Evolutionary conservation across 2,329 filamentous ascomycete species (phyloP), one percentile per base, ranked within the genome.

Genomic region (Berkeleyomyces basicola): DNA sequence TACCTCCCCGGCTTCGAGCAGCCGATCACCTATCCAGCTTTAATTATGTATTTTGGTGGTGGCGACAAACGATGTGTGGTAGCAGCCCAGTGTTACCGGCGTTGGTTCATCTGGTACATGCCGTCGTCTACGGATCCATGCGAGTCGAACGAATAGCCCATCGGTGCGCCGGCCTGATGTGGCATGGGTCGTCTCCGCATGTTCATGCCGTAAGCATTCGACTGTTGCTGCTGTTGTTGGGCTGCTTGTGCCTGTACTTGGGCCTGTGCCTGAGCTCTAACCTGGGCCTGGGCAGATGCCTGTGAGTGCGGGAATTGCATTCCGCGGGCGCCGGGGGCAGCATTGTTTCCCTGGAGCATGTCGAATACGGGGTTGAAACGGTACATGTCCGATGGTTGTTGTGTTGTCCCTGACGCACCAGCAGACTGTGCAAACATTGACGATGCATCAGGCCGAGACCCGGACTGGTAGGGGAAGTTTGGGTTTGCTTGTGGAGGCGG

Each of bases 211-310:
- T 49, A 55, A 6, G 61, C 53, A 40, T 59, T 31, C 37, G 57
- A n/a, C 5, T 53, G 39, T 16, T 63, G 62, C 58, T 63, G 62
- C 51, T 62, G 61, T 11, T 58, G 53, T 36, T 63, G 61, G 44
- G 49, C 51, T n/a, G 37, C 43, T n/a, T 63, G 61, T 6, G 47
- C 43, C 53, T 58, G 51, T 7, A 49, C 40, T 40, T 40, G 53
- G 16, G 39, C 53, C 43, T 62, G 61, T 1, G 55, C 55, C 42
- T 63, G 61, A 14, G 31, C 57, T 44, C 57, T 58, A 44, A 33
- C 57, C 23, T 59, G 57, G 16, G 57, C 57, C 33, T 58, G 55
- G 39, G 55, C 55, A n/a, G 55, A 58, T 11, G 55, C 55, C 40
- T 59, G 57, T 11, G 33, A 14, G 40, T 63, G 61, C 39, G 51